Conservation (phyloP, 1,284 basidiomycete genomes). For the Exobasidium cylindrosporum region DNA sequence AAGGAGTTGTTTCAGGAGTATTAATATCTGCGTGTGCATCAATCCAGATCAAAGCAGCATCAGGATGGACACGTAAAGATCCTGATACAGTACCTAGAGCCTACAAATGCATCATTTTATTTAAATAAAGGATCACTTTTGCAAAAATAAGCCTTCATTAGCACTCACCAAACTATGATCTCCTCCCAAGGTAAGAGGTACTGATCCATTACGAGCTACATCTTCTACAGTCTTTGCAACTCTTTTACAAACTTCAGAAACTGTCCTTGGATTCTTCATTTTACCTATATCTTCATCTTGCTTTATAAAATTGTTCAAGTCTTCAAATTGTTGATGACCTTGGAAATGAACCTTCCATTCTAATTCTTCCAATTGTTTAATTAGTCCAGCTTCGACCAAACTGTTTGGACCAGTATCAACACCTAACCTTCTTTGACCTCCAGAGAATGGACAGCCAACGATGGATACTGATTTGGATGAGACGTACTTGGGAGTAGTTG, state of each 20-base stretch:
- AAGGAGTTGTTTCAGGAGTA: slow-evolving; percentile 74
- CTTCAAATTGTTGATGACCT: slow-evolving; percentile 82
- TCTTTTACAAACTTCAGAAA: slow-evolving; percentile 68
- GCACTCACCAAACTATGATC: slow-evolving; percentile 80
- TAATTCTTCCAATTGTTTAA: slow-evolving; percentile 59
- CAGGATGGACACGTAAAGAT: slow-evolving; percentile 59
- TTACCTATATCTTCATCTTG: slow-evolving; percentile 44
- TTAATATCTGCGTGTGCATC: slow-evolving; percentile 80
- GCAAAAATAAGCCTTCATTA: background rate
- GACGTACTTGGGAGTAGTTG: slow-evolving; percentile 1
- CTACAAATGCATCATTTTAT: background rate
- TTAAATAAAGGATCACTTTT: background rate
- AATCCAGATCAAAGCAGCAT: slow-evolving; percentile 80
- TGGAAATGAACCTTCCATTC: slow-evolving; percentile 88
- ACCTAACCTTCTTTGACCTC: slow-evolving; percentile 46
- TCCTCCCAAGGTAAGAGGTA: slow-evolving; percentile 91
- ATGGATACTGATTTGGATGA: slow-evolving; percentile 21
- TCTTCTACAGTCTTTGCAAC: slow-evolving; percentile 73
- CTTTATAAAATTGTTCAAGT: slow-evolving; percentile 60
- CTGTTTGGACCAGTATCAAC: slow-evolving; percentile 50
- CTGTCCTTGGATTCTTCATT: slow-evolving; percentile 46
- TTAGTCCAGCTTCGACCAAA: slow-evolving; percentile 43
- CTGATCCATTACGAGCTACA: slow-evolving; percentile 72
- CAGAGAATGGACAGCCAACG: slow-evolving; percentile 51
- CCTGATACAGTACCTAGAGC: slow-evolving; percentile 55